Base-by-base conservation (phyloP, 305 asterid genomes). In the Fraxinus velutina region DNA sequence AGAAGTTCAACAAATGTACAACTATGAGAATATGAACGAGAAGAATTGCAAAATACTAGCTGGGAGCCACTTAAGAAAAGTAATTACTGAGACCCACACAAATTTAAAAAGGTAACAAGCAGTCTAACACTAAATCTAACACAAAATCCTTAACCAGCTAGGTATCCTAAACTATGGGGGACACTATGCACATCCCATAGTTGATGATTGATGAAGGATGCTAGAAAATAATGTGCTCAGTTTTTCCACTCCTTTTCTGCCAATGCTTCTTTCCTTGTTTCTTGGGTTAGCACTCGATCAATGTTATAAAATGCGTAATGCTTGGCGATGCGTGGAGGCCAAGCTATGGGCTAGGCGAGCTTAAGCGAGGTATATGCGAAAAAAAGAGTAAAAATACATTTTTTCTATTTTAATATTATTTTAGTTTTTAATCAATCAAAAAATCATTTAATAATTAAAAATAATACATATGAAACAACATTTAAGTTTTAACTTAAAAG, bases 1-100 rank as follows among this genome's bases (percentile, higher is more conserved):
- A 73, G 22, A 19, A 79, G 42, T 75, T 57, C 72, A 50, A 79
- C 22, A 27, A 70, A 72, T 19, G 24, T 60, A 42, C 75, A 39
- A 17, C 73, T 57, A 76, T 75, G 37, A 50, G 66, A 24, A 72
- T 33, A 21, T 0, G 21, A 74, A 70, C 24, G 60, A 78, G 27
- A 19, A 78, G 64, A 64, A 68, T 33, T 73, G 66, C 72, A 80
- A 57, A 77, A 19, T 50, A 42, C 8, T 33, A 71, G 27, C 33
- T 42, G 21, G 64, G 42, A 57, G 57, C 36, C 68, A 30, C 52
- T 42, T 36, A 10, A 62, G 74, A 37, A 62, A 73, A 47, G 81
- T 79, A 82, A 44, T 68, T 68, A 73, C 73, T 9, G 75, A 73
- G 83, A 39, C 73, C 12, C 42, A 76, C 44, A 71, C 62, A 39